Evolutionary conservation across 2,329 filamentous ascomycete genomes (phyloP), one percentile per base, ranked within the genome.

Genomic region (Trichoderma harzianum): DNA sequence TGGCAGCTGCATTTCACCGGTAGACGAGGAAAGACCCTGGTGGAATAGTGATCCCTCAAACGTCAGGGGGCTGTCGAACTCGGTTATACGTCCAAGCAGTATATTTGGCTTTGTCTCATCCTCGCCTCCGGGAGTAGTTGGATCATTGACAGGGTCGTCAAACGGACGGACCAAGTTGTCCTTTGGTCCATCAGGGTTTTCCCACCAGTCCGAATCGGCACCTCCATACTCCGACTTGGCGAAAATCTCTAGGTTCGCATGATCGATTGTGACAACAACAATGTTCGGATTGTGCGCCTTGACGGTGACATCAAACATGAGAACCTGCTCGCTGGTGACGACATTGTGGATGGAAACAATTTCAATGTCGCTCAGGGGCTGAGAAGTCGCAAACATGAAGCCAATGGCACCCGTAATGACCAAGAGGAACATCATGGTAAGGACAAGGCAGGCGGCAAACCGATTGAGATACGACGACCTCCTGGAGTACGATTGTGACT

Each of bases 31-130:
- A 14, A 87, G 83, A 32, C 89, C 87, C 75, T 91, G 90, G 74
- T 93, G 91, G 83, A 98, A 92, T 32, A 97, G 94, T 0, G 94
- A 95, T 5, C 94, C 93, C 73, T 97, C 95, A 77, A 98, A 98
- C 5, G 89, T 91, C 43, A 99, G 85, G 0, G 94, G 91, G 69
- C 93, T 97, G 79, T 98, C 94, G 77, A 98, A 96, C 74, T 90
- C 88, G 73, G 91, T 91, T 47, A 98, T 93, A 43, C 92, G 93
- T 34, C 96, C 96, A n/a, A 99, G 89, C 39, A 97, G 87, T 88
- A 98, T 94, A 71, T 95, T 97, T 61, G 94, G 93, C 71, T 78
- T 79, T 21, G 76, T 75, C 8, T 92, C 87, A 2, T 86, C 85
- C 3, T 92, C 89, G n/a, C 72, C 74, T 21, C 66, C 66, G 3